A percentile compares a stretch with the other conserved stretches of the same genome.
Evolutionary conservation across 179 eudicot species (phyloP).

Genomic region (Carnegiea gigantea): DNA sequence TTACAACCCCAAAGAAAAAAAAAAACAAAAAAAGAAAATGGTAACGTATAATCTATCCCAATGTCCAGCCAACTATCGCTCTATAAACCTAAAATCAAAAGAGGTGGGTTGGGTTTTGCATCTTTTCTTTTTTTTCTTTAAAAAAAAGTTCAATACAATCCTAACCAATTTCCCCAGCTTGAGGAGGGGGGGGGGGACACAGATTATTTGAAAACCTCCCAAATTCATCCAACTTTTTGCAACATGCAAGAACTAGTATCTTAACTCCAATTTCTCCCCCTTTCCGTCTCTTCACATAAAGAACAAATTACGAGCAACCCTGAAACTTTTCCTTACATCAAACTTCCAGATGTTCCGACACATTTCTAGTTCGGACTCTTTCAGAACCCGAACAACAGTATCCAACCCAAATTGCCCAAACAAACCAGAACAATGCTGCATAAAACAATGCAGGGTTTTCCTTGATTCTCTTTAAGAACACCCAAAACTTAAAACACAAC

Average conservation of each 20-base stretch:
- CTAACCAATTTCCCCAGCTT: background rate
- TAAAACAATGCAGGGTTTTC: background rate
- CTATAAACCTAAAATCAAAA: too few relatives aligned
- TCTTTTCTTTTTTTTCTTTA: too few relatives aligned
- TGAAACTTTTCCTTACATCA: too few relatives aligned
- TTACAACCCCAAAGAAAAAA: background rate
- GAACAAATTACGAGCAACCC: background rate
- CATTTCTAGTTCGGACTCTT: too few relatives aligned
- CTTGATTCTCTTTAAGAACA: background rate
- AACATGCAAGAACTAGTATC: background rate
- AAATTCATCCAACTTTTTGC: background rate
- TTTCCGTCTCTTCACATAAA: background rate
- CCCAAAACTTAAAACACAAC: background rate
- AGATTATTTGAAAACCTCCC: background rate
- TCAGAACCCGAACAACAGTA: constrained; percentile 8
- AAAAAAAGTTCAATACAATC: too few relatives aligned
- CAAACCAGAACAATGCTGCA: background rate
- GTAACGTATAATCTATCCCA: too few relatives aligned
- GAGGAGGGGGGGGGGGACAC: background rate
- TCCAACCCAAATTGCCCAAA: background rate
- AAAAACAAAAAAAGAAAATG: too few relatives aligned
- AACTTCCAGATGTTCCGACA: background rate
- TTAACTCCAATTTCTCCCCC: background rate
- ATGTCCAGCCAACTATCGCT: too few relatives aligned
- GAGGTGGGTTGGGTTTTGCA: too few relatives aligned